Conservation (phyloP, 108 stramenopile species). For the Pseudonitzschia delicatissima region DNA sequence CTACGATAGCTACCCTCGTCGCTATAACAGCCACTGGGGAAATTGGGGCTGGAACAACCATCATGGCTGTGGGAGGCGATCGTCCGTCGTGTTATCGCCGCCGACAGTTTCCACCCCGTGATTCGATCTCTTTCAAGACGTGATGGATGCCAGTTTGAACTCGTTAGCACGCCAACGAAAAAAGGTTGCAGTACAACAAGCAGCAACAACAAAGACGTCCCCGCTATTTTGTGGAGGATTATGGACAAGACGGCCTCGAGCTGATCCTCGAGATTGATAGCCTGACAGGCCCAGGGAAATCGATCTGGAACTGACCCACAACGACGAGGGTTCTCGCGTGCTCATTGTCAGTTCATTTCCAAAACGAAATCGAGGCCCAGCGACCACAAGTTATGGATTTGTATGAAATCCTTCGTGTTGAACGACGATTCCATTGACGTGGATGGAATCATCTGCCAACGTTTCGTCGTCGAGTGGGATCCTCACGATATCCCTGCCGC, state of each 20-base stretch:
- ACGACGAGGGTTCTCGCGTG: too few species aligned
- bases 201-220: not conserved
- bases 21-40: too few species aligned
- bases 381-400: not conserved
- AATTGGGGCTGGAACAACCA: too few species aligned
- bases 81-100: too few species aligned
- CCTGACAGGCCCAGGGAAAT: not conserved
- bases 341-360: too few species aligned
- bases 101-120: too few species aligned
- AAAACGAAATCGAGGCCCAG: too few species aligned
- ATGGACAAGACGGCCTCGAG: not conserved
- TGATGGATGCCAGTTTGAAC: not conserved
- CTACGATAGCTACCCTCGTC: too few species aligned
- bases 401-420: not conserved
- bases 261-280: not conserved
- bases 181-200: not conserved
- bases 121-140: too few species aligned
- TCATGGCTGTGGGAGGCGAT: too few species aligned
- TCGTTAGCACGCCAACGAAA: not conserved
- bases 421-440: not conserved
- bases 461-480: not conserved
- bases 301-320: not conserved
- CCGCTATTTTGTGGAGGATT: not conserved
- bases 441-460: not conserved
- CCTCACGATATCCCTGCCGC: not conserved